Conservation (phyloP, 257 asterid genomes). For the Primulina tabacum region DNA sequence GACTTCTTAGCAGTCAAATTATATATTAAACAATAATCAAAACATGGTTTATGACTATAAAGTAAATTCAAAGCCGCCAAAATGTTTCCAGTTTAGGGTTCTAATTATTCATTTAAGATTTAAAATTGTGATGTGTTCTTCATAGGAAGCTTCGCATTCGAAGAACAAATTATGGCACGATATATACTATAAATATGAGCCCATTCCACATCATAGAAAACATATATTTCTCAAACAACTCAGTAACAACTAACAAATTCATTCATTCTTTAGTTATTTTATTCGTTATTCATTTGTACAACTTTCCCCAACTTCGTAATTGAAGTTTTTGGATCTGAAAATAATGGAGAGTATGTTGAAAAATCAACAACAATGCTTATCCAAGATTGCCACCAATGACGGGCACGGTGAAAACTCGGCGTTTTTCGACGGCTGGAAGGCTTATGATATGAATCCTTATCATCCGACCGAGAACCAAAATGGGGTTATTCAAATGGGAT, state of each 20-base stretch:
- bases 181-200: conserved; percentile 26
- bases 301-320: background rate
- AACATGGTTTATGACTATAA: conserved; percentile 16
- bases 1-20: conserved; percentile 17
- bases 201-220: conserved; percentile 7
- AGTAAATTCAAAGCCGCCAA: conserved; percentile 32
- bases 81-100: conserved; percentile 1
- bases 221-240: conserved; percentile 18
- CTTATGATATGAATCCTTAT: conserved; percentile 58
- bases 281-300: conserved; percentile 19
- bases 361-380: conserved; percentile 29
- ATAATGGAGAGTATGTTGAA: conserved; percentile 25
- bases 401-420: conserved; percentile 74
- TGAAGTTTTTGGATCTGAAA: background rate
- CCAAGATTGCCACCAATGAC: conserved; percentile 56
- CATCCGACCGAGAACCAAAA: conserved; percentile 48
- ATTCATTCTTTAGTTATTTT: conserved; percentile 24
- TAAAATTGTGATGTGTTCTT: conserved; percentile 23
- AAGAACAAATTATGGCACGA: background rate
- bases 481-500: conserved; percentile 74
- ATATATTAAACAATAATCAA: conserved; percentile 15
- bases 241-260: background rate
- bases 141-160: conserved; percentile 34
- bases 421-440: conserved; percentile 73
- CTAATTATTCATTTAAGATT: background rate